phyloP scores from a whole-genome alignment of 495 filamentous ascomycete species.

The Tuber microsphaerosporum region DNA sequence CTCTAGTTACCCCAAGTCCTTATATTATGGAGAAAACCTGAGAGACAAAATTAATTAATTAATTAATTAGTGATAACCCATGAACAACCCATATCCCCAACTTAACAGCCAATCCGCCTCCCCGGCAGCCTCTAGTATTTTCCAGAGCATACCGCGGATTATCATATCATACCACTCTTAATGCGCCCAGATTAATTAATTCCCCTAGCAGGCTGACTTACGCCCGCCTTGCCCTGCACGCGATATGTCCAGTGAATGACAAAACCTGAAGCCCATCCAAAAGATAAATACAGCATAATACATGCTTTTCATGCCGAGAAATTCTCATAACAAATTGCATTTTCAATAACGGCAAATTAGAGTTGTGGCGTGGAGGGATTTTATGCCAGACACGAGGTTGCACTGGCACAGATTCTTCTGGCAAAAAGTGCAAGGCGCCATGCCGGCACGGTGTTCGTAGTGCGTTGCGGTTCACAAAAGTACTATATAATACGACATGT shows the following conservation, averaged over 20 bases:
- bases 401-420: neutral
- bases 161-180: too few relatives aligned
- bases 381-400: neutral
- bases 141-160: neutral
- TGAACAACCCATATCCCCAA: neutral
- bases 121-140: neutral
- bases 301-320: neutral
- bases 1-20: too few relatives aligned
- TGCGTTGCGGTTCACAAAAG: too few relatives aligned
- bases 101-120: neutral
- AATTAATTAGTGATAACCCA: neutral
- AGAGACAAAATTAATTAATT: too few relatives aligned
- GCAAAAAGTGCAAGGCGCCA: neutral
- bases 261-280: neutral
- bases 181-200: neutral
- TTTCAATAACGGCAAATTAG: neutral
- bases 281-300: accelerated
- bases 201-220: neutral
- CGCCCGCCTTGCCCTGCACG: neutral
- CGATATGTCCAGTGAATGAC: too few relatives aligned
- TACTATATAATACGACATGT: too few relatives aligned
- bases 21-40: neutral
- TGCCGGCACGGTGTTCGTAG: too few relatives aligned
- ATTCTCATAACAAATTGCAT: neutral
- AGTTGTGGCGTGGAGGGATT: neutral